A percentile compares a stretch with the other conserved stretches of the same genome.
These are phyloP conservation scores for Saitozyma podzolica DNA, from an alignment of 768 basidiomycete genomes.

Conservation along the genomic window DNA sequence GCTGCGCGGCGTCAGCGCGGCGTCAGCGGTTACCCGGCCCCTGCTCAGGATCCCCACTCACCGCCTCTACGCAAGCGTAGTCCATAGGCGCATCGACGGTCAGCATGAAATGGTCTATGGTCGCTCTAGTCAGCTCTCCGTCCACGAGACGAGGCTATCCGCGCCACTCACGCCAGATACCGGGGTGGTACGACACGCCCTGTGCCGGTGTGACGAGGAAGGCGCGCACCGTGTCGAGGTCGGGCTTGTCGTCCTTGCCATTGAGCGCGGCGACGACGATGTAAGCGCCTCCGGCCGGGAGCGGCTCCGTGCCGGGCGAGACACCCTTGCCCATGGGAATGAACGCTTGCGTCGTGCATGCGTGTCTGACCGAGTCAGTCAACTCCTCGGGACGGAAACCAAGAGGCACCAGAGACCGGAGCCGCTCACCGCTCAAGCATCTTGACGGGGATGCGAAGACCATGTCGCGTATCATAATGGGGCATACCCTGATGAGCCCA, in stretches of 20 bases:
- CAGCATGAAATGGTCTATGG: slow-evolving; percentile 34
- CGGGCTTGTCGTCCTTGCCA: slow-evolving; percentile 70
- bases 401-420: background rate
- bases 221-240: slow-evolving; percentile 70
- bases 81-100: slow-evolving; percentile 41
- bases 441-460: slow-evolving; percentile 31
- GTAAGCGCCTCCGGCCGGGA: slow-evolving; percentile 58
- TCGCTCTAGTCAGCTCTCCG: background rate
- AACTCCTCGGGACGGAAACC: background rate
- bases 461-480: slow-evolving; percentile 20
- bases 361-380: slow-evolving; percentile 19
- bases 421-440: slow-evolving; percentile 34
- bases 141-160: background rate
- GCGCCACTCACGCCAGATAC: slow-evolving; percentile 79
- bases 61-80: slow-evolving; percentile 39
- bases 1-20: background rate
- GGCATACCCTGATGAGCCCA: slow-evolving; percentile 22
- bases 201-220: slow-evolving; percentile 79
- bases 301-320: slow-evolving; percentile 55
- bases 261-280: slow-evolving; percentile 85
- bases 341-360: slow-evolving; percentile 81
- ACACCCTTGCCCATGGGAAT: slow-evolving; percentile 59
- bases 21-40: background rate
- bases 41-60: slow-evolving; percentile 8
- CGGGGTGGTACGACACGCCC: slow-evolving; percentile 79